Percentiles rank a stretch among this genome's conserved stretches.
Conservation (phyloP, 495 filamentous ascomycete genomes). For the Entonaema liquescens region DNA sequence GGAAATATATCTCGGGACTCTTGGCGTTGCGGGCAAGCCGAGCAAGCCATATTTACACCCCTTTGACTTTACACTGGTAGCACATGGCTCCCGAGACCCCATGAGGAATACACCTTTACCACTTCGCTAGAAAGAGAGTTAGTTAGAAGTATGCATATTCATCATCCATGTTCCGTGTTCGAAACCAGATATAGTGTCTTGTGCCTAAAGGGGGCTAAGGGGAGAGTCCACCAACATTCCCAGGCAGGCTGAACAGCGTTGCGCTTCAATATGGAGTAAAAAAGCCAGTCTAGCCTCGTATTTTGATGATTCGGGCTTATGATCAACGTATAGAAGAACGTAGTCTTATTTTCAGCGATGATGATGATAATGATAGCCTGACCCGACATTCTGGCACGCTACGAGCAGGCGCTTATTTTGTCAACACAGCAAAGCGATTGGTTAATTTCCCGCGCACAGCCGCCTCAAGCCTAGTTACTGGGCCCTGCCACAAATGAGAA, state of each 20-base stretch:
- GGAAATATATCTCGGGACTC: conserved; percentile 8
- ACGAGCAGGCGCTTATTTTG: conserved; percentile 33
- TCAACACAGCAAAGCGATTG: conserved; percentile 18
- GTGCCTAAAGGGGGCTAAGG: background rate
- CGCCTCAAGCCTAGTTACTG: conserved; percentile 1
- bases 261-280: conserved; percentile 4
- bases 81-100: background rate
- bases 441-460: conserved; percentile 24
- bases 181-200: conserved; percentile 7
- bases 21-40: conserved; percentile 11
- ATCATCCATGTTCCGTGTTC: conserved; percentile 1
- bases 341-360: background rate
- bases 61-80: conserved; percentile 17
- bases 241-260: background rate
- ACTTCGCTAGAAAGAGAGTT: conserved; percentile 7
- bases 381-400: conserved; percentile 29
- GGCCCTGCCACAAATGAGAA: background rate
- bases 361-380: conserved; percentile 14
- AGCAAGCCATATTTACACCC: conserved; percentile 5
- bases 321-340: background rate
- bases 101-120: conserved; percentile 3
- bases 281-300: conserved; percentile 7
- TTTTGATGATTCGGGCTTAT: background rate
- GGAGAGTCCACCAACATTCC: conserved; percentile 19
- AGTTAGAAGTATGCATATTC: conserved; percentile 18